phyloP scores from a whole-genome alignment of 495 filamentous ascomycete genomes.

The Aspergillus wentii region DNA sequence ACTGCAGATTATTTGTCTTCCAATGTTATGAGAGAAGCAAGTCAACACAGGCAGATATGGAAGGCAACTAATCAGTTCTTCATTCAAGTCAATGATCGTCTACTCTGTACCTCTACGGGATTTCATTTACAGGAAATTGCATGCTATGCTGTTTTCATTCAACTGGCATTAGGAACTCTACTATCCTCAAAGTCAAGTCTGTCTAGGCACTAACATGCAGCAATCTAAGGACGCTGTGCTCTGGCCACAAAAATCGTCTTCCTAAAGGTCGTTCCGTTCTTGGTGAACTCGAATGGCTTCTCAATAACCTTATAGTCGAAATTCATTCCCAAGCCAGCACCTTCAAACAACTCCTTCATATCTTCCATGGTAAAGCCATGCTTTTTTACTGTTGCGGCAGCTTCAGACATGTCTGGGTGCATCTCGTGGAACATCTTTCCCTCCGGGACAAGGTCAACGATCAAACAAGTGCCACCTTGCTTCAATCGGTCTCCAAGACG shows the following conservation, averaged over 20 bases:
- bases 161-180: no score
- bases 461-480: conserved; percentile 57
- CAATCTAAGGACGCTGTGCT: conserved; percentile 19
- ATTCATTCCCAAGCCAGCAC: conserved; percentile 40
- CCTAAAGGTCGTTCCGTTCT: conserved; percentile 15
- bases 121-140: no score
- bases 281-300: conserved; percentile 23
- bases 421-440: conserved; percentile 9
- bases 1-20: no score
- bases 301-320: conserved; percentile 37
- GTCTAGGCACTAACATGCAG: background rate
- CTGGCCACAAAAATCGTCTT: conserved; percentile 36
- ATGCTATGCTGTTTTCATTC: no score
- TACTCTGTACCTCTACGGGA: no score
- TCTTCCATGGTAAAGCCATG: conserved; percentile 53
- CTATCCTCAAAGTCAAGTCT: no score
- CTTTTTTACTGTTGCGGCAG: conserved; percentile 42
- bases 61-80: no score
- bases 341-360: conserved; percentile 47
- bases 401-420: conserved; percentile 21
- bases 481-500: conserved; percentile 55
- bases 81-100: no score
- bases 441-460: conserved; percentile 57
- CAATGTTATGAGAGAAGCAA: no score
- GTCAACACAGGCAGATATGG: no score